Base-by-base conservation (phyloP, 2,329 filamentous ascomycete genomes). In the Aspergillus ochraceus region DNA sequence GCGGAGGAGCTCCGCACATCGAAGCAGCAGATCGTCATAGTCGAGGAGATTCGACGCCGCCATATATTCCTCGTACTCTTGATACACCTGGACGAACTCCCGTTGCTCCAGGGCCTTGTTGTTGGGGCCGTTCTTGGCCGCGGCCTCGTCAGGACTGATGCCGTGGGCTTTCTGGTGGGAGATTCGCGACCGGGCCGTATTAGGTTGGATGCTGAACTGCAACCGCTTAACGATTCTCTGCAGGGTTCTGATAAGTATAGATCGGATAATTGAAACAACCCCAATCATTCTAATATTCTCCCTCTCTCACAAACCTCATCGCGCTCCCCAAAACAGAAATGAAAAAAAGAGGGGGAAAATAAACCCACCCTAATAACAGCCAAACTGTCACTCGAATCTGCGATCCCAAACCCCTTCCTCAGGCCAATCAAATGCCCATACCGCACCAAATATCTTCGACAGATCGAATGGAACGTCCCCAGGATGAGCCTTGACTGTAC, bases 401-500 rank as follows among this genome's bases (percentile, higher is more conserved):
- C 92, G 71, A 99, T 97, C 24, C 89, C 90, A 77, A 98, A 99
- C 57, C 91, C 91, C 67, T 89, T 88, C 62, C 86, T 82, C 51
- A 99, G 80, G 12, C 90, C 92, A 70, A 98, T 95, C 61, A 90
- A 82, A 69, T 91, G 86, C 45, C 95, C 94, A 73, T 98, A 98
- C 26, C 85, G 84, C 46, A 88, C 85, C 17, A 99, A 80, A 71
- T 97, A 98, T 60, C 92, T 86, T 49, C 92, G 85, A 55, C 93
- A 88, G 65, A 99, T 92, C 52, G 92, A 96, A 78, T 99, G 94
- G 67, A 99, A 98, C 0, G 95, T 99, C 19, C 94, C 94, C 4
- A 99, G 81, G 32, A 97, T 85, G 64, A 99, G 82, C 68, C 88
- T 90, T 57, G 84, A 88, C 71, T 92, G 90, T 17, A 88, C 79